Evolutionary conservation across 192 early-diverging fungal genomes (phyloP).

Genomic region (Mortierella hygrophila): DNA sequence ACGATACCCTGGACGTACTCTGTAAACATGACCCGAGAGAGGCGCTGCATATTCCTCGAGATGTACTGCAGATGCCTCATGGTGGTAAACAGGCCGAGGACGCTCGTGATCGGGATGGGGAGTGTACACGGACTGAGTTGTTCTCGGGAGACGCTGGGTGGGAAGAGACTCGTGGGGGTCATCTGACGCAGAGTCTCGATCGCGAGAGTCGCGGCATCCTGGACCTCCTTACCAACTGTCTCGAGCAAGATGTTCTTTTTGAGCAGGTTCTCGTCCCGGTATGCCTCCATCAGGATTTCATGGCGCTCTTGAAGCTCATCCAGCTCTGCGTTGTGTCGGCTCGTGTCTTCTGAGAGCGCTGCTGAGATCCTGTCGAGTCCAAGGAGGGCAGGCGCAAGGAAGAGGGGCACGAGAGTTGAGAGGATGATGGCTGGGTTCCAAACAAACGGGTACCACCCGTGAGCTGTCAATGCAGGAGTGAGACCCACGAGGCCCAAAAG

Average conservation of each 20-base stretch:
- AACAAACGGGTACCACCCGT: neutral
- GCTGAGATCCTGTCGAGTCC: slow-evolving; percentile 31
- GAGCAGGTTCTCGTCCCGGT: slow-evolving; percentile 28
- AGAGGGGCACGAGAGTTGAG: slow-evolving; percentile 26
- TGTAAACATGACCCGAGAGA: slow-evolving; percentile 57
- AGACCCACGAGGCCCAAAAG: slow-evolving; percentile 27
- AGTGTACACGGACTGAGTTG: slow-evolving; percentile 67
- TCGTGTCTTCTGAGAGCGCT: slow-evolving; percentile 18
- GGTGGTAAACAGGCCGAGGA: slow-evolving; percentile 66
- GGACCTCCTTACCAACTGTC: slow-evolving; percentile 60
- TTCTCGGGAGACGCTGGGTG: slow-evolving; percentile 60
- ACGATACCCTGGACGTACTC: slow-evolving; percentile 51
- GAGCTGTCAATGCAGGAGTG: neutral
- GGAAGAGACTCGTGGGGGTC: slow-evolving; percentile 59
- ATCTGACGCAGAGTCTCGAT: slow-evolving; percentile 65
- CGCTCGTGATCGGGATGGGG: slow-evolving; percentile 64
- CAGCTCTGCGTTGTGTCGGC: slow-evolving; percentile 11
- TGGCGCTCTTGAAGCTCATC: slow-evolving; percentile 35
- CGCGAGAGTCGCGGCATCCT: slow-evolving; percentile 61
- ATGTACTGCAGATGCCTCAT: slow-evolving; percentile 68
- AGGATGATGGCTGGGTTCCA: slow-evolving; percentile 24
- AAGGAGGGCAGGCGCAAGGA: slow-evolving; percentile 19
- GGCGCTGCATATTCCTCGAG: slow-evolving; percentile 55
- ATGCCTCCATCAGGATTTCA: slow-evolving; percentile 29
- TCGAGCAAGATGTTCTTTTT: slow-evolving; percentile 48